These are phyloP conservation scores for Funneliformis mosseae DNA, from an alignment of 192 early-diverging fungal species.

Conservation along the genomic window DNA sequence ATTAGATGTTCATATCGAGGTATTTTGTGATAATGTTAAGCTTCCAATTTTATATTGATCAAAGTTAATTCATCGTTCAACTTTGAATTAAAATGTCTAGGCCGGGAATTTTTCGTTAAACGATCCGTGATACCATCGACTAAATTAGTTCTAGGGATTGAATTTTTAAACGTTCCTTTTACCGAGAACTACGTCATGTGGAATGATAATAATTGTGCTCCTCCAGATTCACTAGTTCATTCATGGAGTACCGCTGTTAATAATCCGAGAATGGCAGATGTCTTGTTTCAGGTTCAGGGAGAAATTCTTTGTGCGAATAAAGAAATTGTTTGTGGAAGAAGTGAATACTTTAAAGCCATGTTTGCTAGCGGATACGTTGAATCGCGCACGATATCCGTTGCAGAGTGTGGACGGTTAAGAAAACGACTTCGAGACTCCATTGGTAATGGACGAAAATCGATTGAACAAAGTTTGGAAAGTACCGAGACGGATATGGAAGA, in stretches of 20 bases:
- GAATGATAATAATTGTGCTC: conserved; percentile 15
- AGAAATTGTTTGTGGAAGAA: conserved; percentile 10
- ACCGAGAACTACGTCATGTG: conserved; percentile 2
- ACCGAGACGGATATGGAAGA: not conserved
- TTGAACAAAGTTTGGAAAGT: not conserved
- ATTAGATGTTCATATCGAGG: conserved; percentile 8
- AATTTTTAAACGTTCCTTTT: conserved; percentile 16
- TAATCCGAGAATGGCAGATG: conserved; percentile 21
- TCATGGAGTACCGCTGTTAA: conserved; percentile 8
- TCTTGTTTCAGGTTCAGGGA: conserved; percentile 5
- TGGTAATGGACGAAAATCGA: not conserved
- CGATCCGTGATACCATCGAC: not conserved
- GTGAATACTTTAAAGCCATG: conserved; percentile 18
- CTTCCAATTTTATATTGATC: not conserved
- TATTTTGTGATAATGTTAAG: not conserved
- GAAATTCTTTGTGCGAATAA: conserved; percentile 5
- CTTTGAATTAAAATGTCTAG: not conserved
- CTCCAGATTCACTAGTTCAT: conserved; percentile 4
- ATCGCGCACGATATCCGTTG: not conserved
- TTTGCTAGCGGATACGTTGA: conserved; percentile 20
- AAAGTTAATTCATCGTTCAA: not conserved
- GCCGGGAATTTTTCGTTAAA: not conserved
- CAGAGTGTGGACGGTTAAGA: conserved; percentile 8
- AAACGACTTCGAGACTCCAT: conserved; percentile 1
- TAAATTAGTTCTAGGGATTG: not conserved